A percentile compares a stretch with the other conserved stretches of the same genome.
phyloP scores from a whole-genome alignment of 176 grass and related monocot species.

The Sorghum bicolor region Sorghum_bicolor_NCBIv3 NC_012878.2:45424501-45425000 shows the following conservation, averaged over 20 bases:
- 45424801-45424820: neutral
- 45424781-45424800: neutral
- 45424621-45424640: slow-evolving; percentile 26
- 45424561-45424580: neutral
- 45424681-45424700: slow-evolving; percentile 23
- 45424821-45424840: neutral
- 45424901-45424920: neutral
- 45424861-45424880: neutral
- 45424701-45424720: neutral
- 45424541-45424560: slow-evolving; percentile 1
- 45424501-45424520: slow-evolving; percentile 8
- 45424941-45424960: neutral
- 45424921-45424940: neutral
- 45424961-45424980: neutral
- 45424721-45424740: neutral
- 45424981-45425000: neutral
- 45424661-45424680: slow-evolving; percentile 41
- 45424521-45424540: neutral
- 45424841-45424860: neutral
- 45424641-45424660: slow-evolving; percentile 34
- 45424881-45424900: neutral
- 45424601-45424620: slow-evolving; percentile 40
- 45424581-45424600: neutral
- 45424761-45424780: neutral
- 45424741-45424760: neutral